Conservation (phyloP, 148 eudicot species). For the Rhododendron vialii region DNA sequence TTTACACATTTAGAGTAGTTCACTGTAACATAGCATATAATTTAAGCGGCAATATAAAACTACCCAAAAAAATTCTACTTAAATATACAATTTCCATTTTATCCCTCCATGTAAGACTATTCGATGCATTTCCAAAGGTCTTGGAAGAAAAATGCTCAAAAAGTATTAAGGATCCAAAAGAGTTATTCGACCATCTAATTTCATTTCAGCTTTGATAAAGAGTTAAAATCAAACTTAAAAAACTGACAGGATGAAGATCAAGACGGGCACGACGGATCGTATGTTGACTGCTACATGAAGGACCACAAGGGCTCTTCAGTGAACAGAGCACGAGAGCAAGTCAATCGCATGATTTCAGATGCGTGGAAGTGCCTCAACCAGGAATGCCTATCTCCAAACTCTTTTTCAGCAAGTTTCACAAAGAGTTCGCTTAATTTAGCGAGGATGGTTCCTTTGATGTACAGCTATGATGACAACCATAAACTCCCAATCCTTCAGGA, state of each 20-base stretch:
- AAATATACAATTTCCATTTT: neutral
- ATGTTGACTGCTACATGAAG: slow-evolving; percentile 27
- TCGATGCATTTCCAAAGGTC: neutral
- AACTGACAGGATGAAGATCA: slow-evolving; percentile 33
- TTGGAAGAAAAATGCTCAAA: too few species aligned
- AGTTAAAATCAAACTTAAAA: neutral
- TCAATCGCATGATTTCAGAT: slow-evolving; percentile 23
- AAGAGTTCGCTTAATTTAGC: slow-evolving; percentile 27
- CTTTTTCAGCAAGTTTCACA: slow-evolving; percentile 12
- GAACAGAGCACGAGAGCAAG: slow-evolving; percentile 21
- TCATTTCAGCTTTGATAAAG: neutral
- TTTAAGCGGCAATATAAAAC: neutral
- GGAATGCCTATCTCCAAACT: slow-evolving; percentile 13
- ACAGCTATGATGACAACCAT: slow-evolving; percentile 18
- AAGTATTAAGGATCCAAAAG: neutral
- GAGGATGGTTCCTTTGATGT: slow-evolving; percentile 25
- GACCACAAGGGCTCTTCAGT: slow-evolving; percentile 18
- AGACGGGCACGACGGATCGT: slow-evolving; percentile 39
- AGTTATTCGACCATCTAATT: neutral
- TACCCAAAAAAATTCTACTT: neutral
- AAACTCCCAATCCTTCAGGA: slow-evolving; percentile 19
- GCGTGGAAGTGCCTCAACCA: slow-evolving; percentile 38
- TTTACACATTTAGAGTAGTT: neutral
- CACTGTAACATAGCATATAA: neutral
- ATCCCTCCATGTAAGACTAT: neutral